These are phyloP conservation scores for Mycena haematopus DNA, from an alignment of 768 basidiomycete genomes.

Conservation along the genomic window DNA sequence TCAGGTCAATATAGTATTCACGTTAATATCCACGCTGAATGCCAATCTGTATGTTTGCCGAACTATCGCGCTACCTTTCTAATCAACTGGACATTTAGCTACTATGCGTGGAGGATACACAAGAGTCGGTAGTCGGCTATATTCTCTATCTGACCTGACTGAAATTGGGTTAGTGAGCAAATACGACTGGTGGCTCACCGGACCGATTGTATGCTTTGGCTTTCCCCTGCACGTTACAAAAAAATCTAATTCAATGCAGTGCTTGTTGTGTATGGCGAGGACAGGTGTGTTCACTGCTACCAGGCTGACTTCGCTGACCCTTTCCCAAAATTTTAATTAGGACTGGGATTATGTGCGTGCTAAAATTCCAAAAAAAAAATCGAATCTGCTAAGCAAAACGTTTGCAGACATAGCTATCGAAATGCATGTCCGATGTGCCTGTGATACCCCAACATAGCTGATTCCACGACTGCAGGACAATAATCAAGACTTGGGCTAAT, in stretches of 20 bases:
- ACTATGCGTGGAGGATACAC: conserved; percentile 38
- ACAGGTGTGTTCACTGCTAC: neutral
- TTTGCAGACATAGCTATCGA: conserved; percentile 4
- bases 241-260: neutral
- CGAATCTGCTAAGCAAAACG: neutral
- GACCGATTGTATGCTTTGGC: conserved; percentile 32
- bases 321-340: conserved; percentile 1
- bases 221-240: neutral
- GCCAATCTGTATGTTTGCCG: conserved; percentile 24
- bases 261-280: conserved; percentile 4
- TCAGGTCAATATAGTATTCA: neutral
- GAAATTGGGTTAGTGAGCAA: conserved; percentile 40
- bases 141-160: neutral
- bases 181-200: conserved; percentile 39
- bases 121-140: conserved; percentile 38
- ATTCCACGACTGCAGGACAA: conserved; percentile 9
- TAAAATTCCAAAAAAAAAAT: neutral
- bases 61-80: neutral
- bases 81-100: neutral
- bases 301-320: neutral
- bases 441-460: neutral
- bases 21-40: conserved; percentile 8
- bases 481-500: neutral
- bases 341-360: conserved; percentile 16
- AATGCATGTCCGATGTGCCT: neutral